Evolutionary conservation across 306 rosid genomes (phyloP).

Genomic region (Fragaria nilgerrensis): DNA sequence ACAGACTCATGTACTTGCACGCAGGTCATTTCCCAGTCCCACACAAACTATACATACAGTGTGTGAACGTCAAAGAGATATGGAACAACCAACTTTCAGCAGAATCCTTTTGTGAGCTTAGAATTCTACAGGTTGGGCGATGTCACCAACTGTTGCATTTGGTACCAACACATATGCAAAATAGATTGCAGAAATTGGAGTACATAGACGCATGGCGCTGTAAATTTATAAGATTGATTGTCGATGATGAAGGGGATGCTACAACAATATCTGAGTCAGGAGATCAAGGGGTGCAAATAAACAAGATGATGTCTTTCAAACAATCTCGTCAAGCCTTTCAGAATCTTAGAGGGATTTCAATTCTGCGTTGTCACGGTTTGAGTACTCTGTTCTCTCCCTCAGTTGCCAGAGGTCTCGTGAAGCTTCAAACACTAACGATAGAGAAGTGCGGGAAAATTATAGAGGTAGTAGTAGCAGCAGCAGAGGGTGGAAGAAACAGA

Average conservation of each 20-base stretch:
- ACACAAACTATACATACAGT: too few relatives aligned
- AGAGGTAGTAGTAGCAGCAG: not conserved
- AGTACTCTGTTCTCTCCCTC: not conserved
- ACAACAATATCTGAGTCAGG: not conserved
- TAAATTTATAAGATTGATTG: not conserved
- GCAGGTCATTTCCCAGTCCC: not conserved
- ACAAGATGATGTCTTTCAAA: not conserved
- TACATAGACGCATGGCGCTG: not conserved
- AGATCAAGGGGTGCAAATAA: not conserved
- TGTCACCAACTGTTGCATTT: not conserved
- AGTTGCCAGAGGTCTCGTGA: not conserved
- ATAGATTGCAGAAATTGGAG: slow-evolving; percentile 8
- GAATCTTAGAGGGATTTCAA: not conserved
- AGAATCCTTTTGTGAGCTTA: slow-evolving; percentile 4
- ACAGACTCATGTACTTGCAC: not conserved
- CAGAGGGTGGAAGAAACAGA: not conserved
- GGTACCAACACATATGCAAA: not conserved
- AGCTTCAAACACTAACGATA: not conserved
- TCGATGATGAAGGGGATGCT: not conserved
- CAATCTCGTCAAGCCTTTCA: not conserved
- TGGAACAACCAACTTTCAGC: not conserved
- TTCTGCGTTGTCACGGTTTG: not conserved
- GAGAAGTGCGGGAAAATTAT: not conserved
- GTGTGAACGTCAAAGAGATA: not conserved
- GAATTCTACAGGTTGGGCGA: not conserved